These are phyloP conservation scores for Jaltomata sinuosa DNA, from an alignment of 257 asterid genomes.

Conservation along the genomic window DNA sequence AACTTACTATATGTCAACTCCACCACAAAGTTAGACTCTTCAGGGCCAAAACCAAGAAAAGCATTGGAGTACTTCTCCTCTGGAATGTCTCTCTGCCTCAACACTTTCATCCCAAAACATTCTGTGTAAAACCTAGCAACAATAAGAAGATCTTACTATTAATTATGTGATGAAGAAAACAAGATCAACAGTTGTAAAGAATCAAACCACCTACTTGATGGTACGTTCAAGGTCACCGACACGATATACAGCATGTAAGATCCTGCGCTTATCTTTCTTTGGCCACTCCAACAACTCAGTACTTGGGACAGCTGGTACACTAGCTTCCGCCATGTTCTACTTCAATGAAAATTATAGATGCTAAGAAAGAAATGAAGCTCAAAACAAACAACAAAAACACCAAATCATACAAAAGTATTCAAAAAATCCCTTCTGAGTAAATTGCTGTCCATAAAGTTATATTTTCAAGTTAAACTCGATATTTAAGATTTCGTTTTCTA, in stretches of 20 bases:
- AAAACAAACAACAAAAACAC: not conserved
- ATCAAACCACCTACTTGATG: constrained; percentile 50
- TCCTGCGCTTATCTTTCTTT: constrained; percentile 74
- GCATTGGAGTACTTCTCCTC: constrained; percentile 95
- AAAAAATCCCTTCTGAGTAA: too few species aligned
- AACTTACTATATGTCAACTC: constrained; percentile 94
- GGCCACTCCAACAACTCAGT: constrained; percentile 85
- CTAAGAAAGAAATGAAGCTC: not conserved
- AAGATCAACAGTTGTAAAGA: not conserved
- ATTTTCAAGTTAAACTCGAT: too few species aligned
- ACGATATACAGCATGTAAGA: constrained; percentile 88
- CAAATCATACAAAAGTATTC: not conserved
- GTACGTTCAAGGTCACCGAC: constrained; percentile 97
- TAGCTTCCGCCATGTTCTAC: constrained; percentile 57
- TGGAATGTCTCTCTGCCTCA: constrained; percentile 88
- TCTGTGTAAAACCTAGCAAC: constrained; percentile 78
- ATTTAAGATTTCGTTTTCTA: too few species aligned
- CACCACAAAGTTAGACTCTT: constrained; percentile 78
- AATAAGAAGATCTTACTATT: not conserved
- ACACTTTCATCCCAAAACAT: constrained; percentile 82
- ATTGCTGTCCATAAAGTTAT: too few species aligned
- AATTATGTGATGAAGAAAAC: not conserved
- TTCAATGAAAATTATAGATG: not conserved
- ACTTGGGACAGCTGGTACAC: constrained; percentile 40
- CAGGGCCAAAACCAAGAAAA: constrained; percentile 98